Conservation (phyloP, 1,139 yeast species). For the Pneumocystis oryctolagi region DNA sequence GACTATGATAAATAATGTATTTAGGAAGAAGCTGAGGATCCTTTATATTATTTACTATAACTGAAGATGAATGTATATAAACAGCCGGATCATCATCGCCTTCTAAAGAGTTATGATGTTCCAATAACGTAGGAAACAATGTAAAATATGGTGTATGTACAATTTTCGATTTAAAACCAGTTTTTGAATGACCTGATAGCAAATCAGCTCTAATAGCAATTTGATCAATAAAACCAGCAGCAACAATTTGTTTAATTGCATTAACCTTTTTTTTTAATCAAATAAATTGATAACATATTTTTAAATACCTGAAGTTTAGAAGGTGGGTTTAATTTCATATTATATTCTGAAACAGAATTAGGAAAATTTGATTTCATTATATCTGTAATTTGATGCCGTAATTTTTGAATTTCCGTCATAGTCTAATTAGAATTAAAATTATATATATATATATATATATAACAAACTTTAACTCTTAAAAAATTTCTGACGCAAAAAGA, state of each 20-base stretch:
- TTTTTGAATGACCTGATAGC: constrained; percentile 28
- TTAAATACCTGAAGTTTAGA: constrained; percentile 25
- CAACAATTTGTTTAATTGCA: constrained; percentile 77
- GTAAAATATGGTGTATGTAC: constrained; percentile 8
- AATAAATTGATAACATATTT: constrained; percentile 29
- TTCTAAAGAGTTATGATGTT: not conserved
- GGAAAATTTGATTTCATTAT: constrained; percentile 51
- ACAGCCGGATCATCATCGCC: constrained; percentile 4
- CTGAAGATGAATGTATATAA: constrained; percentile 10
- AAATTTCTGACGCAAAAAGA: constrained; percentile 45
- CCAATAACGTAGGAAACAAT: constrained; percentile 5
- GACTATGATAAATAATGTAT: constrained; percentile 7
- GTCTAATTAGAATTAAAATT: constrained; percentile 30
- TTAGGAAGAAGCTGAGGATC: constrained; percentile 6
- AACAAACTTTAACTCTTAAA: constrained; percentile 32
- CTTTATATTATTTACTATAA: constrained; percentile 4
- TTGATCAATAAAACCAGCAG: constrained; percentile 87
- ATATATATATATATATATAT: constrained; percentile 16
- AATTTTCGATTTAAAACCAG: constrained; percentile 5
- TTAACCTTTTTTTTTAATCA: constrained; percentile 32
- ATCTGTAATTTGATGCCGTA: constrained; percentile 62
- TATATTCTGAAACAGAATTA: constrained; percentile 32
- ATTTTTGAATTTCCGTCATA: constrained; percentile 73
- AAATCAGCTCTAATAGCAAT: constrained; percentile 73
- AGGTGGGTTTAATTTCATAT: constrained; percentile 30